A percentile compares a stretch with the other conserved stretches of the same genome.
Evolutionary conservation across 352 stramenopile genomes (phyloP).

Genomic region (Globisporangium perplexum): DNA sequence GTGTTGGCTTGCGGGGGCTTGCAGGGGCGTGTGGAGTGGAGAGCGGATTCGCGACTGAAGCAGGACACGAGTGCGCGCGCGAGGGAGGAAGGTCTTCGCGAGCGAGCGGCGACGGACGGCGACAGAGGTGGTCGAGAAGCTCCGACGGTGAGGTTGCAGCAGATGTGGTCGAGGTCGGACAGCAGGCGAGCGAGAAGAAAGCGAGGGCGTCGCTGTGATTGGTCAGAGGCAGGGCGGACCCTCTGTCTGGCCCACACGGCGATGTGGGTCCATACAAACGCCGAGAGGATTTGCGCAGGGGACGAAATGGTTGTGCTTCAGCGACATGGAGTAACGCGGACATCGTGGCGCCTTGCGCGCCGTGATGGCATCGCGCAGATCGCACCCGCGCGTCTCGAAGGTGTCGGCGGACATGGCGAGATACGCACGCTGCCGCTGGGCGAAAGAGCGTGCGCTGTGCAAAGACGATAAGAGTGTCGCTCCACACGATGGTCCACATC

Average conservation of each 20-base stretch:
- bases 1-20: constrained; percentile 3
- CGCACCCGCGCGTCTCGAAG: no score
- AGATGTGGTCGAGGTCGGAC: not conserved
- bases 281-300: not conserved
- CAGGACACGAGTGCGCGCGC: constrained; percentile 1
- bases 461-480: not conserved
- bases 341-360: not conserved
- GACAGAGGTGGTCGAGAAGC: not conserved
- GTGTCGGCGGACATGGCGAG: not conserved
- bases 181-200: not conserved
- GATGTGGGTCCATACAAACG: constrained; percentile 1
- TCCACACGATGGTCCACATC: not conserved
- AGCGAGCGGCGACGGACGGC: not conserved
- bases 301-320: not conserved
- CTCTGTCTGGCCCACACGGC: not conserved
- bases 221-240: not conserved
- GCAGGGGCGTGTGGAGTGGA: constrained; percentile 1
- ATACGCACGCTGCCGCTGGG: no score
- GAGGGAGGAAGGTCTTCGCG: no score
- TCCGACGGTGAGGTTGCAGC: not conserved
- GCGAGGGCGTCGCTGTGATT: not conserved
- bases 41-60: constrained; percentile 11
- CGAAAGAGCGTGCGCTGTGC: no score
- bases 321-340: not conserved
- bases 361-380: not conserved